Base-by-base conservation (phyloP, 306 rosid species). In the Datisca glomerata region DNA sequence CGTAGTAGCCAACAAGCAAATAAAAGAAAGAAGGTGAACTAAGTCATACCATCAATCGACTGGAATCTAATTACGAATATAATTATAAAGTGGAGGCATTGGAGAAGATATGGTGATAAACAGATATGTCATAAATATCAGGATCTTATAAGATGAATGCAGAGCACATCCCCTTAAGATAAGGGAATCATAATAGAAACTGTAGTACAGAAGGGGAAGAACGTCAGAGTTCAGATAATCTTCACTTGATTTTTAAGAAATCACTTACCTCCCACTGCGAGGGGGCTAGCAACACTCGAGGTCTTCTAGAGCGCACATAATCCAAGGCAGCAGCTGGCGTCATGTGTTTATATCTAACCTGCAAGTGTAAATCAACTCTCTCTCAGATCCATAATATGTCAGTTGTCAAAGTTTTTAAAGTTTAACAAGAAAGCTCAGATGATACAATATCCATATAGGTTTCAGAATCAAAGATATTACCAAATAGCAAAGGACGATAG, bases 401-500 rank as follows among this genome's bases (percentile, higher is more conserved):
- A n/a, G n/a, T 24, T 8, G n/a, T 31, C 36, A 31, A 31, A 31
- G 36, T 31, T 31, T 14, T 31, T 3, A 41, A 49, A 6, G 21
- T 53, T 14, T 8, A 23, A 45, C 22, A 43, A 44, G n/a, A n/a
- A n/a, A n/a, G n/a, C n/a, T n/a, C 24, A 43, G 33, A 42, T 34
- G 32, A 60, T 13, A 24, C 17, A 5, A 24, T 28, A 28, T 14
- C 36, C 31, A 9, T 4, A 31, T 18, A 22, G 42, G 48, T 24
- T 23, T 14, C 16, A 10, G 12, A 44, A 29, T 27, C 45, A 21
- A 37, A 18, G 41, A 44, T 34, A 37, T 65, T 80, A 89, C 95
- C 97, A 89, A 69, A 77, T 83, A 89, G 55, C 97, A 89, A 32
- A 89, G 97, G 57, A 89, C 93, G 47, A 89, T 70, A 46, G 97